Percentiles rank a stretch among this genome's conserved stretches.
Evolutionary conservation across 176 grass and related monocot species (phyloP).

Genomic region (Guadua angustifolia): DNA sequence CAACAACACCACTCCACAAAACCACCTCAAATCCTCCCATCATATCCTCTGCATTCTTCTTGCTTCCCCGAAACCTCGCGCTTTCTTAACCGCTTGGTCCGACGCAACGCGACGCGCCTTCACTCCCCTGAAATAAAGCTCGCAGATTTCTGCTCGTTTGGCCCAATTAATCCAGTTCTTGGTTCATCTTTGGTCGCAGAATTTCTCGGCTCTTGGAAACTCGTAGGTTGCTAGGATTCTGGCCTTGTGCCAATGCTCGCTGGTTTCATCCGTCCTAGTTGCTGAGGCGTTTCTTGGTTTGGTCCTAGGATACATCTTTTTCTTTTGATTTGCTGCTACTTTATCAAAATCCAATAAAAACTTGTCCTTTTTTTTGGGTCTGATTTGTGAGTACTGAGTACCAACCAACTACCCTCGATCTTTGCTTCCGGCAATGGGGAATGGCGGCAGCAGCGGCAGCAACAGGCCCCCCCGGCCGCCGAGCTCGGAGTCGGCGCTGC

Average conservation of each 20-base stretch:
- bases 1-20: conserved; percentile 51
- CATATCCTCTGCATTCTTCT: conserved; percentile 19
- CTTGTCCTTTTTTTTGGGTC: neutral
- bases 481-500: conserved; percentile 35
- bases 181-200: neutral
- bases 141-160: neutral
- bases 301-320: neutral
- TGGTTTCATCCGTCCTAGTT: conserved; percentile 36
- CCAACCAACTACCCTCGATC: no score
- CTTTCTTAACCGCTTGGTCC: conserved; percentile 37
- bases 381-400: conserved; percentile 32
- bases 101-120: conserved; percentile 28
- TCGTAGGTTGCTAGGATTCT: neutral
- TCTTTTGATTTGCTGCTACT: conserved; percentile 27
- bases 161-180: neutral
- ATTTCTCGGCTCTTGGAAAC: conserved; percentile 16
- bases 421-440: conserved; percentile 57
- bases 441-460: conserved; percentile 33
- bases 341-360: neutral
- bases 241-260: conserved; percentile 17
- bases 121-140: conserved; percentile 13
- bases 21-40: conserved; percentile 25
- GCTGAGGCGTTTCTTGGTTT: neutral
- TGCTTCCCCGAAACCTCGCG: conserved; percentile 36
- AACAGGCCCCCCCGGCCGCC: conserved; percentile 28